Evolutionary conservation across 2,329 filamentous ascomycete genomes (phyloP).

Genomic region (Juglanconis oblonga): DNA sequence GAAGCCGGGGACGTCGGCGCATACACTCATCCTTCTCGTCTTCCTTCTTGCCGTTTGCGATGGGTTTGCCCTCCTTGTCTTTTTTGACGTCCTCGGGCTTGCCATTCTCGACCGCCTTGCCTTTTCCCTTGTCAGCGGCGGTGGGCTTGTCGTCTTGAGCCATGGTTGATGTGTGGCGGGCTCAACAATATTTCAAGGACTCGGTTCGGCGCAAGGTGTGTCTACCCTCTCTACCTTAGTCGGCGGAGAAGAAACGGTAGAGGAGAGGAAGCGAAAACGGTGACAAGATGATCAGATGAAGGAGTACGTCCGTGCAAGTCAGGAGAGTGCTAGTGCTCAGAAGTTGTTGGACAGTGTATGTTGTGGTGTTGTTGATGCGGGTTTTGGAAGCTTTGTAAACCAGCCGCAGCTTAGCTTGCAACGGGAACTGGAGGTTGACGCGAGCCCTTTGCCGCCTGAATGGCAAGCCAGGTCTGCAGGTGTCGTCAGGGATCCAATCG

Average conservation of each 20-base stretch:
- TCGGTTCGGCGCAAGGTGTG: conserved; percentile 18
- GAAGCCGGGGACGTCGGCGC: conserved; percentile 24
- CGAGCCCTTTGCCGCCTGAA: conserved; percentile 35
- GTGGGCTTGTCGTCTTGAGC: conserved; percentile 88
- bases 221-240: conserved; percentile 6
- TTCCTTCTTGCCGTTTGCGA: conserved; percentile 73
- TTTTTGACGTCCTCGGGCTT: conserved; percentile 58
- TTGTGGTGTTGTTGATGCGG: conserved; percentile 18
- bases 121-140: conserved; percentile 91
- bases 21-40: conserved; percentile 59
- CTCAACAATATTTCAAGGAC: not conserved
- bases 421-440: conserved; percentile 24
- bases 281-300: not conserved
- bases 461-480: conserved; percentile 15
- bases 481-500: not conserved
- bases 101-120: conserved; percentile 71
- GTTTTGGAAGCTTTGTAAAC: conserved; percentile 20
- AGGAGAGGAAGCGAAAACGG: not conserved
- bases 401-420: conserved; percentile 19
- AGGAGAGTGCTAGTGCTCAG: not conserved
- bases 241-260: conserved; percentile 26
- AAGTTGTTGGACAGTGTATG: not conserved
- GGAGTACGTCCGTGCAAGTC: not conserved
- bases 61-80: conserved; percentile 67
- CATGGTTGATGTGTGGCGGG: conserved; percentile 50